These are phyloP conservation scores for Penicilliopsis zonata DNA, from an alignment of 495 filamentous ascomycete species.

Conservation along the genomic window DNA sequence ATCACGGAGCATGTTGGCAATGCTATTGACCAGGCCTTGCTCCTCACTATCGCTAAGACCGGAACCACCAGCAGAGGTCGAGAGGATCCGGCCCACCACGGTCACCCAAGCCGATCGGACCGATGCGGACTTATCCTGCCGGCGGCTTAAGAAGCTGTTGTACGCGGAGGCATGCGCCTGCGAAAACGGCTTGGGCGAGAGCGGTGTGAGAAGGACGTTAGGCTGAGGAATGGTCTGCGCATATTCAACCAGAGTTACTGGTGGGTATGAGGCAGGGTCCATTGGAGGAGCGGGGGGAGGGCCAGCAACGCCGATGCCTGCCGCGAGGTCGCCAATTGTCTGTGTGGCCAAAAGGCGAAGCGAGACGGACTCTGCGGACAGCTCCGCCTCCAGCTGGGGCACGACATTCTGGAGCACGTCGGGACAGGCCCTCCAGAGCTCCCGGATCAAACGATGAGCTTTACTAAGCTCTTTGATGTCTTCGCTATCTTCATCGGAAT, in stretches of 20 bases:
- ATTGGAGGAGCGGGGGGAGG: conserved; percentile 59
- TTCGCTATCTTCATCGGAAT: conserved; percentile 69
- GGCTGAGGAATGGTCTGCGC: conserved; percentile 36
- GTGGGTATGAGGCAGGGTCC: conserved; percentile 73
- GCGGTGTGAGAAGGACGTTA: conserved; percentile 61
- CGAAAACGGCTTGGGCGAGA: conserved; percentile 73
- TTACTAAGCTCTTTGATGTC: conserved; percentile 82
- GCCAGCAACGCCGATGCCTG: conserved; percentile 82
- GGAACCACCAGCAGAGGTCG: conserved; percentile 76
- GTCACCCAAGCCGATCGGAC: conserved; percentile 81
- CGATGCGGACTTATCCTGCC: conserved; percentile 67
- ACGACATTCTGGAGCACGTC: conserved; percentile 85
- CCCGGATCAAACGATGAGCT: conserved; percentile 77
- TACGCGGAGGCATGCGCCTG: conserved; percentile 68
- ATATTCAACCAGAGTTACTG: conserved; percentile 51
- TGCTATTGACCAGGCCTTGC: conserved; percentile 51
- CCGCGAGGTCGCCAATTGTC: conserved; percentile 86
- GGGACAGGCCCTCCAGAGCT: conserved; percentile 89
- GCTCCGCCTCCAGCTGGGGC: conserved; percentile 84
- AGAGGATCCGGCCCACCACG: conserved; percentile 66
- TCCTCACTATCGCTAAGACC: conserved; percentile 72
- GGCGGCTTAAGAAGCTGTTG: conserved; percentile 67
- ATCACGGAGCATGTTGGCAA: conserved; percentile 75
- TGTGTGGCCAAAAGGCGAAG: conserved; percentile 80
- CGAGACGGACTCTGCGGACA: conserved; percentile 79